Percentiles rank a stretch among this genome's conserved stretches.
These are phyloP conservation scores for Phytophthora ohioensis DNA, from an alignment of 352 stramenopile genomes.

Conservation along the genomic window DNA sequence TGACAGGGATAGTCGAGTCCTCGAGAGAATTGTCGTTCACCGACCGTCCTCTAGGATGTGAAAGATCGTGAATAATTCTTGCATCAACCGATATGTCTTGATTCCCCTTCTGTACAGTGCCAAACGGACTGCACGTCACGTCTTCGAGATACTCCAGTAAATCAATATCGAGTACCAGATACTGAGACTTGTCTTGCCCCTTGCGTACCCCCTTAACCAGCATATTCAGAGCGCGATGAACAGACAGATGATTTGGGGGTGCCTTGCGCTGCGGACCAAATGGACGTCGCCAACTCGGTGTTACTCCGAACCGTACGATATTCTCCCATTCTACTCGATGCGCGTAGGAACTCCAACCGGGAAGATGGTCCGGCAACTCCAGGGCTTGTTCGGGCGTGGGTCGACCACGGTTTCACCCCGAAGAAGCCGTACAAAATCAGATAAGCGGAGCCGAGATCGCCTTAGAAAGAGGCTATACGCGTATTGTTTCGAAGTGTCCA, in stretches of 20 bases:
- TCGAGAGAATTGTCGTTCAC: neutral
- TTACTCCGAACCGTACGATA: no score
- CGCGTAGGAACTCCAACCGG: neutral
- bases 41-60: neutral
- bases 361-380: neutral
- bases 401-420: neutral
- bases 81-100: neutral
- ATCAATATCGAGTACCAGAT: no score
- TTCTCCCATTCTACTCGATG: neutral
- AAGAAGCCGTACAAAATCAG: neutral
- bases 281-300: no score
- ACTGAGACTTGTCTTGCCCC: no score
- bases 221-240: no score
- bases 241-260: no score
- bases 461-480: neutral
- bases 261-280: no score
- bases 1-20: neutral
- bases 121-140: no score
- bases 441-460: neutral
- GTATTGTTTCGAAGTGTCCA: neutral
- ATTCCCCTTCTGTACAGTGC: neutral
- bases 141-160: no score
- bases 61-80: constrained; percentile 21
- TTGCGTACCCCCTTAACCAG: no score
- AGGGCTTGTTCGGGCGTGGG: neutral